Evolutionary conservation across 2,329 filamentous ascomycete species (phyloP).

Genomic region (Fusarium redolens): DNA sequence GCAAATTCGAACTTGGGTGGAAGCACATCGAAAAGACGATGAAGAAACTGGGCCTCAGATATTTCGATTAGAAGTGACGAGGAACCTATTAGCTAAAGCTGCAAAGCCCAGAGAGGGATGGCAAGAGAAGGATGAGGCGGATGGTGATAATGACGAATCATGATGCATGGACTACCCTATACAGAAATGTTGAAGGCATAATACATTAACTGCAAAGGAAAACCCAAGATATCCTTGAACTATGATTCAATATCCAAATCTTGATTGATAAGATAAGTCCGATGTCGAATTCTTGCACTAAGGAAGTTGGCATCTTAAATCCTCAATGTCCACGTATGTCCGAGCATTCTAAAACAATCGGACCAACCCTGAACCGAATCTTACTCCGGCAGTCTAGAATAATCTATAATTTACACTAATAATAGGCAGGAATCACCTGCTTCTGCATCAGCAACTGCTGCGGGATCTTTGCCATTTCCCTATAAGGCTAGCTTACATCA

Average conservation of each 20-base stretch:
- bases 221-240: too few relatives aligned
- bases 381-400: not conserved
- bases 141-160: slow-evolving; percentile 7
- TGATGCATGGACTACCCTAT: not conserved
- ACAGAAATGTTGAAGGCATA: not conserved
- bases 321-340: not conserved
- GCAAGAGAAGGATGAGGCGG: slow-evolving; percentile 12
- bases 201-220: not conserved
- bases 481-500: slow-evolving; percentile 6
- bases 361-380: slow-evolving; percentile 21
- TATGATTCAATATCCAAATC: not conserved
- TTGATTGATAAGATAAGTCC: not conserved
- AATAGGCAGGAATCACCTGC: not conserved
- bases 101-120: slow-evolving; percentile 41
- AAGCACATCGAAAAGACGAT: slow-evolving; percentile 44
- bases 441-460: not conserved
- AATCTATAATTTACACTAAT: not conserved
- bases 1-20: slow-evolving; percentile 51
- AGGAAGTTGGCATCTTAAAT: not conserved
- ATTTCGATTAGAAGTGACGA: slow-evolving; percentile 51
- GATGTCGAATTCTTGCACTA: not conserved
- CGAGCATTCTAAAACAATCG: not conserved
- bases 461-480: not conserved
- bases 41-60: slow-evolving; percentile 49
- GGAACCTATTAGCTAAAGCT: slow-evolving; percentile 52